Conservation (phyloP, 176 grass and related monocot species). For the Paspalum notatum region DNA sequence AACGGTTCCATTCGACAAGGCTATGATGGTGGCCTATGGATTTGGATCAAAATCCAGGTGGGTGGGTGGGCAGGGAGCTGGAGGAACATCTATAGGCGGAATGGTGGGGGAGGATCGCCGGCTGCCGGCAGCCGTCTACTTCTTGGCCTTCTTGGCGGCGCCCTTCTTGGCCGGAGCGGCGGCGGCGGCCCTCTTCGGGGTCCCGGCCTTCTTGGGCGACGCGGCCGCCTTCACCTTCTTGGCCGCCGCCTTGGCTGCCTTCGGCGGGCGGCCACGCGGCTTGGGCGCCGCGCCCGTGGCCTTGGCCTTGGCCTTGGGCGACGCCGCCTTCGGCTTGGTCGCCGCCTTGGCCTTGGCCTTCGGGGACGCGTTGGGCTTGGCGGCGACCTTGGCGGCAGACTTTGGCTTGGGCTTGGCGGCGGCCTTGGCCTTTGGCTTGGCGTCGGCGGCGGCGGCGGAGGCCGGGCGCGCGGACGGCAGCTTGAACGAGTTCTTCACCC, state of each 20-base stretch:
- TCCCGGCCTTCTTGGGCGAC: slow-evolving; percentile 22
- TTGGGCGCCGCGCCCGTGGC: slow-evolving; percentile 33
- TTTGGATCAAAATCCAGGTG: slow-evolving; percentile 6
- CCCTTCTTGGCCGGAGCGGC: slow-evolving; percentile 39
- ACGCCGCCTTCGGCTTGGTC: too few relatives aligned
- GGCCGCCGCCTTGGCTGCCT: slow-evolving; percentile 9
- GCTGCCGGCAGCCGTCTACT: slow-evolving; percentile 26
- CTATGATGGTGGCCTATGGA: background rate
- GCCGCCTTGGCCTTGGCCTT: slow-evolving; percentile 1
- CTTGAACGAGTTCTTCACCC: slow-evolving; percentile 90
- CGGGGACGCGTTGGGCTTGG: slow-evolving; percentile 31
- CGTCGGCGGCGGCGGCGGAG: background rate
- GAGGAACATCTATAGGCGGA: background rate
- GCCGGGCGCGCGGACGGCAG: slow-evolving; percentile 24
- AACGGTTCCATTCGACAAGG: background rate
- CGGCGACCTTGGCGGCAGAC: slow-evolving; percentile 45
- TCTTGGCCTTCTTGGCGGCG: slow-evolving; percentile 58
- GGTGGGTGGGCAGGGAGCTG: rapidly evolving
- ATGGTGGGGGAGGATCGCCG: background rate
- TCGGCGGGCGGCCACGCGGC: slow-evolving; percentile 32
- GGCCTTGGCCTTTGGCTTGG: background rate
- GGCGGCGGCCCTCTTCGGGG: slow-evolving; percentile 33
- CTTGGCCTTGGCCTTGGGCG: background rate
- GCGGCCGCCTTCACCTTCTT: slow-evolving; percentile 22
- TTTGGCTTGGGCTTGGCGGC: background rate